phyloP scores from a whole-genome alignment of 768 basidiomycete species.

The Leccinum imitatum region DNA sequence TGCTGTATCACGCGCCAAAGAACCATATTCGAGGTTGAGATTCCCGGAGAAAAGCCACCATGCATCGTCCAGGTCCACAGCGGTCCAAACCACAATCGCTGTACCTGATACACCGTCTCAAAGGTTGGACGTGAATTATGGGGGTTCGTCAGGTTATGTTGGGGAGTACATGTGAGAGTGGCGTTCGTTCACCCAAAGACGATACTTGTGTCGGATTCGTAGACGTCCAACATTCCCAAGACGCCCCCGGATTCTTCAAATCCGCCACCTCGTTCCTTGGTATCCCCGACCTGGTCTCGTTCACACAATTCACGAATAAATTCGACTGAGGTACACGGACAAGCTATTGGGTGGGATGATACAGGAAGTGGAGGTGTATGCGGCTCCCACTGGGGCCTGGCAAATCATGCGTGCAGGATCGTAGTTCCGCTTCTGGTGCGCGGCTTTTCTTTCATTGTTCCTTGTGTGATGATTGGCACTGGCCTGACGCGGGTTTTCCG shows the following conservation, averaged over 20 bases:
- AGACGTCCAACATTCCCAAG: conserved; percentile 30
- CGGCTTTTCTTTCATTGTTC: neutral
- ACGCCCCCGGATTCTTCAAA: conserved; percentile 49
- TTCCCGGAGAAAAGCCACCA: too few species aligned
- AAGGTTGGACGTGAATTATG: too few species aligned
- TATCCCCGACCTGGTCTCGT: conserved; percentile 56
- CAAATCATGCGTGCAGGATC: conserved; percentile 46
- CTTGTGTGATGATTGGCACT: neutral
- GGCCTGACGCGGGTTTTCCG: neutral
- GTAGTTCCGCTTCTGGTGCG: conserved; percentile 60
- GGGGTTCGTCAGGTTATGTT: too few species aligned
- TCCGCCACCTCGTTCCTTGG: conserved; percentile 66
- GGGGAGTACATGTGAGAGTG: too few species aligned
- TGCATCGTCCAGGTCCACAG: too few species aligned
- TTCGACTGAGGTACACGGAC: conserved; percentile 24
- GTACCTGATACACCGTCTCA: too few species aligned
- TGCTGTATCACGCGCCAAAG: too few species aligned
- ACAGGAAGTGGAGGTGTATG: conserved; percentile 51
- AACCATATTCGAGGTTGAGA: too few species aligned
- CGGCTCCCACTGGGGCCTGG: conserved; percentile 39
- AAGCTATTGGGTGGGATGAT: conserved; percentile 61
- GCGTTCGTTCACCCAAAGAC: too few species aligned
- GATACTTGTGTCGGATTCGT: too few species aligned
- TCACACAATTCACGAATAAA: conserved; percentile 65
- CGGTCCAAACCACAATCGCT: too few species aligned